phyloP scores from a whole-genome alignment of 371 early-diverging fungal species.

The Sporodiniella umbellata region DNA sequence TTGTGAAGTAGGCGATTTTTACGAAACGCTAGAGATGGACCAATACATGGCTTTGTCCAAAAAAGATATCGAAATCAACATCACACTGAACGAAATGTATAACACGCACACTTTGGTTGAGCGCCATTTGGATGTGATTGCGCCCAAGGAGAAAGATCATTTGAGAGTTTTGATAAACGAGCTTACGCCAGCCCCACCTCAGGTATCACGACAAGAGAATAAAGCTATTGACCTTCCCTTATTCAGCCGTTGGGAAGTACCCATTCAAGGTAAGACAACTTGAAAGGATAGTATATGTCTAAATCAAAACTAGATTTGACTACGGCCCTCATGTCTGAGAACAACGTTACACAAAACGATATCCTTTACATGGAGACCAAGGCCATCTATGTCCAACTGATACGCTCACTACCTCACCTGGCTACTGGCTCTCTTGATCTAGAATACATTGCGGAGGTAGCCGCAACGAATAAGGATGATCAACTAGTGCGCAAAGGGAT shows the following conservation, averaged over 20 bases:
- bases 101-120: slow-evolving; percentile 79
- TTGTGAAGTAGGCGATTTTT: slow-evolving; percentile 93
- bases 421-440: slow-evolving; percentile 54
- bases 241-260: slow-evolving; percentile 88
- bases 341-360: slow-evolving; percentile 87
- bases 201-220: slow-evolving; percentile 80
- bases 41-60: slow-evolving; percentile 92
- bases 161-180: slow-evolving; percentile 74
- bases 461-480: slow-evolving; percentile 83
- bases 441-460: slow-evolving; percentile 73
- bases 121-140: slow-evolving; percentile 76
- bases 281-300: no score
- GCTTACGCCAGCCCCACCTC: slow-evolving; percentile 70
- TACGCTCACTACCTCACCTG: slow-evolving; percentile 77
- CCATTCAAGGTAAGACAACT: slow-evolving; percentile 59
- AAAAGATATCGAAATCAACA: slow-evolving; percentile 80
- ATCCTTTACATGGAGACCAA: slow-evolving; percentile 95
- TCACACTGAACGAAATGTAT: slow-evolving; percentile 89
- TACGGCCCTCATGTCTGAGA: slow-evolving; percentile 67
- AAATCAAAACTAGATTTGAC: slow-evolving; percentile 58
- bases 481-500: slow-evolving; percentile 86
- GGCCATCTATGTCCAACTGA: slow-evolving; percentile 87
- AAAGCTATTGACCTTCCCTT: slow-evolving; percentile 76
- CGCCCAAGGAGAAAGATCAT: slow-evolving; percentile 76
- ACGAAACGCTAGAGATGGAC: slow-evolving; percentile 93